Conservation (phyloP, 2,329 filamentous ascomycete species). For the Aspergillus fumigatus region DNA sequence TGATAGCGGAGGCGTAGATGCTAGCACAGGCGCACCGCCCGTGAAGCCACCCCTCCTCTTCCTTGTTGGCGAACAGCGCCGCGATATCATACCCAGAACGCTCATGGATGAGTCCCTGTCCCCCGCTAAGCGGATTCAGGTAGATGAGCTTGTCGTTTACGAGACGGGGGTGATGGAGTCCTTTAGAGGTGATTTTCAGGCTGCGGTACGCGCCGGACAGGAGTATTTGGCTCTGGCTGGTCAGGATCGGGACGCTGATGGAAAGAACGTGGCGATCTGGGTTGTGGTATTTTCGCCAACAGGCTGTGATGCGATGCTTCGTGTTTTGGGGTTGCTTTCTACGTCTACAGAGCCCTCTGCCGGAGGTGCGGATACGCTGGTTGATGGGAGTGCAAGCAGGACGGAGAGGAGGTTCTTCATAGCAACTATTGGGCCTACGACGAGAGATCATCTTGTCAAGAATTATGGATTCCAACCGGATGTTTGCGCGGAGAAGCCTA, state of each 20-base stretch:
- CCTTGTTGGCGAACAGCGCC: constrained; percentile 80
- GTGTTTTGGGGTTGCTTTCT: constrained; percentile 42
- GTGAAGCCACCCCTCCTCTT: constrained; percentile 66
- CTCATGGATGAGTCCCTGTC: constrained; percentile 58
- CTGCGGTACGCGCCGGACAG: constrained; percentile 46
- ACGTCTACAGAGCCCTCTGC: not conserved
- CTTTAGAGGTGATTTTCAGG: constrained; percentile 65
- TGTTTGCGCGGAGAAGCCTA: constrained; percentile 73
- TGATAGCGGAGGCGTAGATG: not conserved
- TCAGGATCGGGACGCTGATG: not conserved
- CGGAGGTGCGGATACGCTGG: not conserved
- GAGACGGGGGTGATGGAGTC: constrained; percentile 76
- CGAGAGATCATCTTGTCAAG: constrained; percentile 62
- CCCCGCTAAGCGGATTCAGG: constrained; percentile 51
- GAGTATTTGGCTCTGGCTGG: constrained; percentile 38
- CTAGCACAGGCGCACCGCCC: constrained; percentile 42
- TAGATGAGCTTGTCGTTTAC: constrained; percentile 81
- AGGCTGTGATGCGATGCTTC: constrained; percentile 58
- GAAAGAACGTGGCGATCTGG: constrained; percentile 24
- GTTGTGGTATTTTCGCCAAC: constrained; percentile 55
- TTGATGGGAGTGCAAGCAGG: constrained; percentile 7
- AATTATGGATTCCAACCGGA: constrained; percentile 43
- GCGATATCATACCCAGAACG: constrained; percentile 83
- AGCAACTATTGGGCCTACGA: constrained; percentile 92
- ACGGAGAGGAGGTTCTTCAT: constrained; percentile 48